Evolutionary conservation across 345 rosid genomes (phyloP), one percentile per base, ranked within the genome.

Genomic region (Gossypium bickii): DNA sequence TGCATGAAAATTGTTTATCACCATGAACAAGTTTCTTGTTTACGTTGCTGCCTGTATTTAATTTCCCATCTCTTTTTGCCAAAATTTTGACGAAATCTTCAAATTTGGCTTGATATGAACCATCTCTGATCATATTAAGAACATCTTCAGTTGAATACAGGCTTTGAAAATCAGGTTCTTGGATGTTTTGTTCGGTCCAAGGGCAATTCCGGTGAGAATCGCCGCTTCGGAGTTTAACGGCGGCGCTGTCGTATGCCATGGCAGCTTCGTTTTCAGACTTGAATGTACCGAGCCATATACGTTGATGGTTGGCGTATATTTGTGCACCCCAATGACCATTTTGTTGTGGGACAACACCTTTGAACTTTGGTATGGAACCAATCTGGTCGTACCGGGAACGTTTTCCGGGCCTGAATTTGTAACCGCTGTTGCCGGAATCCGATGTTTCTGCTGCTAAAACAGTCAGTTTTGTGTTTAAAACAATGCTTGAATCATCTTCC

Each of bases 231-330:
- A 90, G 81, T 79, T 84, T 88, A 68, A 83, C 81, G 1, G 90
- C 82, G 0, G 91, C 91, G 57, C 90, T 88, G 53, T 90, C 95
- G 61, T 90, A 90, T 2, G 91, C 89, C 74, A 83, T 74, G 3
- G 95, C 92, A 1, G 95, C 95, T 67, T 88, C 92, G 24, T 53
- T 74, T 47, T 77, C 86, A 4, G 86, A 74, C 73, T 86, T 87
- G 74, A 91, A 91, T 38, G 97, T 91, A 0, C 93, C 97, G 0
- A 91, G 88, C 92, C 97, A 91, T 22, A 87, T 83, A 56, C 90
- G 80, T 13, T 67, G 60, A 70, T 84, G 87, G 45, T 87, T 82
- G 41, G 84, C 83, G 62, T 89, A 89, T 62, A 89, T 89, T 80
- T 89, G 97, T 27, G 89, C 88, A 0, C 93, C 97, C 89, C 89